Conservation (phyloP, 108 stramenopile species). For the Nitzschia sp. region DNA sequence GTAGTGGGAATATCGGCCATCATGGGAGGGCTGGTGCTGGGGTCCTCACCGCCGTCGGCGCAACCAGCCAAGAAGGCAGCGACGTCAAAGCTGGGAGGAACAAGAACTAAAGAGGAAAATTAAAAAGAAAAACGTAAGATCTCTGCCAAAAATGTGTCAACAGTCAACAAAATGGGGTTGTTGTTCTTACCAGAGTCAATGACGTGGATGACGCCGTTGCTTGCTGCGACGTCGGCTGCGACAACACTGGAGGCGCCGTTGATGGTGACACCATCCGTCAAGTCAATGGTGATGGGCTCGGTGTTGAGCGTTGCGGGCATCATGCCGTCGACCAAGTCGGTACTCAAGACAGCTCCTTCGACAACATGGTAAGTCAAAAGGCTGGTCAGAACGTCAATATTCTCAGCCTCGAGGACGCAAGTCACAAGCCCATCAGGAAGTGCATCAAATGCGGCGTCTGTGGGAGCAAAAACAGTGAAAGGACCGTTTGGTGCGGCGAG, state of each 20-base stretch:
- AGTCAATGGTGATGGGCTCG: neutral
- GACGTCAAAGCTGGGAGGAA: neutral
- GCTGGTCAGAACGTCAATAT: neutral
- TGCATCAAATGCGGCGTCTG: slow-evolving; percentile 43
- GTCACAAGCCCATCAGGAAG: slow-evolving; percentile 34
- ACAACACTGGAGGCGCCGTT: slow-evolving; percentile 4
- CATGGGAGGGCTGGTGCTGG: too few relatives aligned
- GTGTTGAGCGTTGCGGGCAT: neutral
- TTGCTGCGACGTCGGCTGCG: slow-evolving; percentile 30
- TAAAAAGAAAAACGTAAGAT: too few relatives aligned
- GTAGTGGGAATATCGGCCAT: neutral
- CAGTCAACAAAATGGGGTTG: too few relatives aligned
- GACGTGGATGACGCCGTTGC: slow-evolving; percentile 48
- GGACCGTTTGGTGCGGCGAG: slow-evolving; percentile 14
- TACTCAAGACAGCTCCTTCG: neutral
- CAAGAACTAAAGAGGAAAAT: too few relatives aligned
- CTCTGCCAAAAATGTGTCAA: too few relatives aligned
- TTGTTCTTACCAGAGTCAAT: too few relatives aligned
- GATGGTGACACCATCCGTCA: neutral
- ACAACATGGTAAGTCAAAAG: neutral
- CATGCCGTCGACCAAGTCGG: neutral
- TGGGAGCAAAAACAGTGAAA: slow-evolving; percentile 47
- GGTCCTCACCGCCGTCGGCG: too few relatives aligned
- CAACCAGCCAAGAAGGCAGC: slow-evolving; percentile 10
- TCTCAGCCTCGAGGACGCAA: neutral